Percentiles rank a stretch among this genome's conserved stretches.
phyloP scores from a whole-genome alignment of 1,139 yeast species.

The Magnusiomyces tetraspermus region DNA sequence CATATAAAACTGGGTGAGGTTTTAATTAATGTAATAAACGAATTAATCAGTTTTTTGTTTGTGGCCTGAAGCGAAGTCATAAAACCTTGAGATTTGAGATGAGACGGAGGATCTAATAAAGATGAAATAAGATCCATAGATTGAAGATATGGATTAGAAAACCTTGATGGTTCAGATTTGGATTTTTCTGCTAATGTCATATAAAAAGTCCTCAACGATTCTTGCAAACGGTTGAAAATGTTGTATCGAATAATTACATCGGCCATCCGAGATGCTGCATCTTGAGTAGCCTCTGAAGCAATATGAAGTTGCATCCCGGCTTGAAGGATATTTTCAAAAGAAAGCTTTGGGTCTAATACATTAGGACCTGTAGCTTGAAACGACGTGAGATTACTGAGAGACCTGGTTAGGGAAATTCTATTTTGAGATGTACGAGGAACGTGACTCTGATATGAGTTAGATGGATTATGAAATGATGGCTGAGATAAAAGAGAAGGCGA shows the following conservation, averaged over 20 bases:
- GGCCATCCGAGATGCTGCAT: conserved; percentile 20
- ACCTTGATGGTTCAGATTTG: conserved; percentile 20
- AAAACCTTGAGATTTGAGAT: conserved; percentile 16
- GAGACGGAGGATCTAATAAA: conserved; percentile 19
- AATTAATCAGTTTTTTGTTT: conserved; percentile 26
- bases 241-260: conserved; percentile 22
- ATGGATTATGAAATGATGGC: background rate
- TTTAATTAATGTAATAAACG: conserved; percentile 29
- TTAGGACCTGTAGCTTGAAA: conserved; percentile 3
- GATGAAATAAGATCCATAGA: conserved; percentile 22
- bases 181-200: conserved; percentile 15
- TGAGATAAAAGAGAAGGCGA: background rate
- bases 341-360: conserved; percentile 1
- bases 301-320: conserved; percentile 18
- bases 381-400: background rate
- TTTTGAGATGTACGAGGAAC: background rate
- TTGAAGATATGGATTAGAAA: conserved; percentile 22
- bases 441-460: background rate
- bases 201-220: conserved; percentile 18
- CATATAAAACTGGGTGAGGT: conserved; percentile 32
- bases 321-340: conserved; percentile 20
- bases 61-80: conserved; percentile 19
- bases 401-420: background rate
- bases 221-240: conserved; percentile 21
- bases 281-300: conserved; percentile 15